Conservation (phyloP, 768 basidiomycete genomes). For the Suillus subaureus region DNA sequence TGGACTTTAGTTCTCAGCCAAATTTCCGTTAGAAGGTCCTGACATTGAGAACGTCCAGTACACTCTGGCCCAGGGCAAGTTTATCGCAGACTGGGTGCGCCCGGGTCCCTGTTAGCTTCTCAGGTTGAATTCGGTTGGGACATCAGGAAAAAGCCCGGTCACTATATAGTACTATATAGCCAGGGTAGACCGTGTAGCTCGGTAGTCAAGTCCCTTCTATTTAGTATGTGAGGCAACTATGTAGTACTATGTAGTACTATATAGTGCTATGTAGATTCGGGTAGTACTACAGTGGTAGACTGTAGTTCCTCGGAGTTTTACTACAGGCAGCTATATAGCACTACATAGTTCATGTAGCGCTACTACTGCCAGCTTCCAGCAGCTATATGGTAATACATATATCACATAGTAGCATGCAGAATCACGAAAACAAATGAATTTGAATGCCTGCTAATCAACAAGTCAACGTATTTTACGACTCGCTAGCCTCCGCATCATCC, state of each 20-base stretch:
- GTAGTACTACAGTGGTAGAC: not conserved
- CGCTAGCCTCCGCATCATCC: not conserved
- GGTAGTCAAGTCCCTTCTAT: slow-evolving; percentile 1
- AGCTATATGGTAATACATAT: not conserved
- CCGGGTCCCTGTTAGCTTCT: too few relatives aligned
- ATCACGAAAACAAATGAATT: not conserved
- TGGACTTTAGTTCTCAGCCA: not conserved
- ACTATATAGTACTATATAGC: not conserved
- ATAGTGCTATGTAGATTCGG: not conserved
- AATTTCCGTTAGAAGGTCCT: not conserved
- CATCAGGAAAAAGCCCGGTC: not conserved
- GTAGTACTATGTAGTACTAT: not conserved
- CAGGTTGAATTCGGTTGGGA: too few relatives aligned
- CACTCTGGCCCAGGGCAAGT: too few relatives aligned
- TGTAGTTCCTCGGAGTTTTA: not conserved
- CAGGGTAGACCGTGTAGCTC: not conserved
- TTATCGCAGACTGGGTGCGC: too few relatives aligned
- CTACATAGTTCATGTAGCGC: not conserved
- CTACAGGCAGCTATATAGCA: not conserved
- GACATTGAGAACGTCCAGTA: not conserved
- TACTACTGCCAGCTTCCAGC: not conserved
- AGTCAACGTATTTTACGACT: not conserved
- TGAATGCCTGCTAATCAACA: not conserved
- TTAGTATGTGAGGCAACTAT: slow-evolving; percentile 1
- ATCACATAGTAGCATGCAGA: not conserved